Evolutionary conservation across 441 rosid genomes (phyloP), one percentile per base, ranked within the genome.

Genomic region (Dalechampia spathulata): DNA sequence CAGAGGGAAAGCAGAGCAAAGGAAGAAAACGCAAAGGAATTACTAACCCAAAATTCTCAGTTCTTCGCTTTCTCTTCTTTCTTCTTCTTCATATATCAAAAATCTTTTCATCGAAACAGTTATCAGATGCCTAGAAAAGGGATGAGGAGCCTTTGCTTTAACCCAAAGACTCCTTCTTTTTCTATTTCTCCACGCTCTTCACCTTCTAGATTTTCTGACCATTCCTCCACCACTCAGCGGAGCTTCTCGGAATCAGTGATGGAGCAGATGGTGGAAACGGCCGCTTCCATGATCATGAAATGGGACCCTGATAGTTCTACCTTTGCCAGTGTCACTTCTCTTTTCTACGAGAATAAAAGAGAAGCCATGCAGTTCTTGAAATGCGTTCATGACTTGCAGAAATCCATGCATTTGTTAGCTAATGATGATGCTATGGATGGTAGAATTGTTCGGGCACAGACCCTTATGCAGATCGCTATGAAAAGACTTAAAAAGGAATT

Each of bases 401-500:
- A 71, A 14, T 65, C 77, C 32, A 86, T 88, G 95, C 79, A 73
- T 17, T 56, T 55, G 8, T 42, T 79, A 0, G 57, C 61, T 14
- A 53, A 67, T 1, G 70, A 72, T 1, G 75, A 30, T 30, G 4
- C 34, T 8, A 30, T 4, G 5, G 34, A 30, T 8, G 34, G 34
- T 3, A 4, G 34, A 3, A 4, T 30, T 10, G 6, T 68, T 2
- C 62, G 66, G 7, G 81, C 95, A 0, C 95, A 92, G 2, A 68
- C 37, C 30, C 76, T 88, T 32, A 84, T 88, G 91, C 67, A 80
- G 63, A 78, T 72, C 22, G 98, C 95, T 21, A 88, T 88, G 90
- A 88, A 84, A 66, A 49, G 93, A 38, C 67, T 91, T 3, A 83
- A 86, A 39, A 91, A 83, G 25, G 98, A 91, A 73, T 84, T 91